These are phyloP conservation scores for Leccinellum luteum DNA, from an alignment of 768 basidiomycete genomes.

Conservation along the genomic window DNA sequence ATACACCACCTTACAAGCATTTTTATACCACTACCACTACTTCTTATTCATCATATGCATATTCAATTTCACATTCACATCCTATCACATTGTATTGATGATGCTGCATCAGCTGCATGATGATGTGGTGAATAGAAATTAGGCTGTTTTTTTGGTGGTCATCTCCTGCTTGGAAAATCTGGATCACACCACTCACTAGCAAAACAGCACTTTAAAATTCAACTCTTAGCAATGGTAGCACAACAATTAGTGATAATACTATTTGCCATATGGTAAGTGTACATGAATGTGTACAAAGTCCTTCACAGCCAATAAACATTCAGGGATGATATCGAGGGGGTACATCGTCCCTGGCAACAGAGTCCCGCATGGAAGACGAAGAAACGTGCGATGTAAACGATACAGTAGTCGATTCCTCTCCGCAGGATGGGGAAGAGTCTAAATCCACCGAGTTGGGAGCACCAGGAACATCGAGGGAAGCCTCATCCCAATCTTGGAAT, in stretches of 20 bases:
- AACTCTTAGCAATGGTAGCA: neutral
- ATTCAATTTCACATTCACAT: no score
- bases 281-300: slow-evolving; percentile 14
- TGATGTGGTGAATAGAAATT: no score
- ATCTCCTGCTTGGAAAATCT: no score
- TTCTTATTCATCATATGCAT: no score
- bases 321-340: slow-evolving; percentile 32
- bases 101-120: no score
- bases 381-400: slow-evolving; percentile 1
- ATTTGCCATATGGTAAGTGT: slow-evolving; percentile 25
- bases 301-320: slow-evolving; percentile 5
- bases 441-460: neutral
- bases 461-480: slow-evolving; percentile 5
- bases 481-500: slow-evolving; percentile 23
- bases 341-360: slow-evolving; percentile 13
- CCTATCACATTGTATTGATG: no score
- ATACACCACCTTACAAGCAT: no score
- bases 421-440: neutral
- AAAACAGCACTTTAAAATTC: neutral
- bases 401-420: neutral
- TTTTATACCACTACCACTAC: no score
- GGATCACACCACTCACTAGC: no score
- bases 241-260: slow-evolving; percentile 22
- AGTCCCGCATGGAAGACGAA: neutral
- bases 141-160: no score